These are phyloP conservation scores for Chlamydomonas incerta DNA, from an alignment of 139 green algal genomes.

Conservation along the genomic window DNA sequence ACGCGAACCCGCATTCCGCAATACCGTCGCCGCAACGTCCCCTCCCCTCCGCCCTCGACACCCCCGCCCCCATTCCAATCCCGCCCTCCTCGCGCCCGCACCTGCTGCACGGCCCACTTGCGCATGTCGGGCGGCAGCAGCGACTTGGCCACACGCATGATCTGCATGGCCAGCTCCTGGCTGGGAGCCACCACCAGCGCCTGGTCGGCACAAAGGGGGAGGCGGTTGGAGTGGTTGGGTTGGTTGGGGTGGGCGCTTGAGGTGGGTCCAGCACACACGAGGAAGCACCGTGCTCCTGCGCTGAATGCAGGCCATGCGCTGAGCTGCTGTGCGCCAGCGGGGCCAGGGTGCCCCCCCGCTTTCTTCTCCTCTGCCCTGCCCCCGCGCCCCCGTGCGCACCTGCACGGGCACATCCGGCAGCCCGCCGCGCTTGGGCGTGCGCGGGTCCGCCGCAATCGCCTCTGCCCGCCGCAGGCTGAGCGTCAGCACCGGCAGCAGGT, in stretches of 20 bases:
- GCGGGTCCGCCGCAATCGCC: neutral
- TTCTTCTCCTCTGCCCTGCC: neutral
- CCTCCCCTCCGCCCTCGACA: too few relatives aligned
- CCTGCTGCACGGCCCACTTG: slow-evolving; percentile 88
- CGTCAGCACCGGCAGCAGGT: slow-evolving; percentile 89
- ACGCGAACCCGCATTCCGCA: too few relatives aligned
- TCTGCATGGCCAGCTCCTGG: slow-evolving; percentile 97
- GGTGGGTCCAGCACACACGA: too few relatives aligned
- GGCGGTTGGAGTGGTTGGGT: too few relatives aligned
- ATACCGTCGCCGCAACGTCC: too few relatives aligned
- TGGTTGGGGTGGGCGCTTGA: too few relatives aligned
- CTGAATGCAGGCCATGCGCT: too few relatives aligned
- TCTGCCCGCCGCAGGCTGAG: slow-evolving; percentile 72
- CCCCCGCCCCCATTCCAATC: too few relatives aligned
- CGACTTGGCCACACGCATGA: slow-evolving; percentile 77
- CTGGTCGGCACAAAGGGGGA: slow-evolving; percentile 37
- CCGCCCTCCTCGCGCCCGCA: too few relatives aligned
- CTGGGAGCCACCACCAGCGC: slow-evolving; percentile 85
- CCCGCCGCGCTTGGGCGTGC: neutral
- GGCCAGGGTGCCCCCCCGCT: neutral
- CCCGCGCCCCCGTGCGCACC: slow-evolving; percentile 16
- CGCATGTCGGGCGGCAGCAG: slow-evolving; percentile 73
- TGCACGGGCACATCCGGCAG: slow-evolving; percentile 40
- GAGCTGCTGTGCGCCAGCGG: too few relatives aligned
- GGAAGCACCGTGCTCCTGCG: too few relatives aligned